phyloP scores from a whole-genome alignment of 2,329 filamentous ascomycete species.

The Stachybotrys chlorohalonatus region DNA sequence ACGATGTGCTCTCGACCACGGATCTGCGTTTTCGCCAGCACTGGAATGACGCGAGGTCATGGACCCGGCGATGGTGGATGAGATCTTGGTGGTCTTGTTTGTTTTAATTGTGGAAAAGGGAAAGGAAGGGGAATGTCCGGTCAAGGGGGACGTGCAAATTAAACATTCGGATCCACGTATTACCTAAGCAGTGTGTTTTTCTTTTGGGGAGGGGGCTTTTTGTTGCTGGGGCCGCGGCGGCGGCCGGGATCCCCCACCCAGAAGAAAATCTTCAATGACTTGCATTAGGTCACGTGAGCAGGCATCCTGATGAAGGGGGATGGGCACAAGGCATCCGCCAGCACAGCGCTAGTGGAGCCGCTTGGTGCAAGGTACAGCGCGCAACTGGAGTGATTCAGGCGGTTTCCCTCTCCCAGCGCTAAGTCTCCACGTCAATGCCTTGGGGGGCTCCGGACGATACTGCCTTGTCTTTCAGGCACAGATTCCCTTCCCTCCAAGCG shows the following conservation, averaged over 20 bases:
- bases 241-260: too few species aligned
- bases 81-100: constrained; percentile 34
- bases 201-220: too few species aligned
- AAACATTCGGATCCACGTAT: not conserved
- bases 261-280: too few species aligned
- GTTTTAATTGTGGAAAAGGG: constrained; percentile 17
- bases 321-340: too few species aligned
- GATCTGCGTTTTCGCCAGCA: constrained; percentile 42
- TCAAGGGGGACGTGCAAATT: not conserved
- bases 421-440: not conserved
- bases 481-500: constrained; percentile 2
- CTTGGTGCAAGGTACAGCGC: too few species aligned
- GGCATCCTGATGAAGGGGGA: too few species aligned
- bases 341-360: too few species aligned
- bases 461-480: constrained; percentile 24
- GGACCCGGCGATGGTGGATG: constrained; percentile 29
- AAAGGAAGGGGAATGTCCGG: constrained; percentile 8
- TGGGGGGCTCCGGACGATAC: constrained; percentile 8
- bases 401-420: too few species aligned
- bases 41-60: constrained; percentile 17
- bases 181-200: not conserved
- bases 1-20: constrained; percentile 47
- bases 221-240: too few species aligned
- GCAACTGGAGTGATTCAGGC: too few species aligned
- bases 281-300: too few species aligned